Base-by-base conservation (phyloP, 2,329 filamentous ascomycete genomes). In the Xylariaceae sp. region DNA sequence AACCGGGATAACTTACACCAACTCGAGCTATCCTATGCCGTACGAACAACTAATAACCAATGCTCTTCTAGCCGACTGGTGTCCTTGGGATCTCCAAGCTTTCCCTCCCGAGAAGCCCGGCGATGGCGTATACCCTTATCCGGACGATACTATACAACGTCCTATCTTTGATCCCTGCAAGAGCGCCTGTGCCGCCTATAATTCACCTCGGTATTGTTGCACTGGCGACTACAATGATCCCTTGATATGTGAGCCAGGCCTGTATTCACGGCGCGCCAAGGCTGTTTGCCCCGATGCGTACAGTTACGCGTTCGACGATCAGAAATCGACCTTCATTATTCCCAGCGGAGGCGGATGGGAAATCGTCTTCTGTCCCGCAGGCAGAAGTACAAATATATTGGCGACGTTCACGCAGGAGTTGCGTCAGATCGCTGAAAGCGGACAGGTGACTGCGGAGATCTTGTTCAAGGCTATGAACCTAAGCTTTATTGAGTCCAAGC, bases 211-310 rank as follows among this genome's bases (percentile, higher is more conserved):
- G 64, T 89, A 93, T 70, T 96, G 91, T 75, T 95, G 91, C 72
- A 87, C 86, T 16, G 90, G 89, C 44, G 72, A 81, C 12, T 89
- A 88, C 73, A 79, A 87, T 66, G 80, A 81, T 40, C 81, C 88
- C 2, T 77, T 54, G 20, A 77, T 79, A 47, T 95, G 90, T 75
- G 77, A 79, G 56, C 86, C 88, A 2, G 86, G 86, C 48, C 74
- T 82, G 41, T 95, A 93, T 75, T 86, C 87, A 62, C 82, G 78
- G 56, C 78, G 79, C 10, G 89, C 89, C 50, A 95, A 96, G 76
- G 75, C 74, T 2, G 81, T 93, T 12, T 96, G 91, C 69, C 90
- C 91, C 0, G 91, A 96, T 73, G 90, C 90, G 2, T 96, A 95
- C 74, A 91, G 88, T 67, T 96, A 84, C 70, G 87, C 89, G 48